A percentile compares a stretch with the other conserved stretches of the same genome.
phyloP scores from a whole-genome alignment of 208 protist species.

The Trypanosoma mega region DNA sequence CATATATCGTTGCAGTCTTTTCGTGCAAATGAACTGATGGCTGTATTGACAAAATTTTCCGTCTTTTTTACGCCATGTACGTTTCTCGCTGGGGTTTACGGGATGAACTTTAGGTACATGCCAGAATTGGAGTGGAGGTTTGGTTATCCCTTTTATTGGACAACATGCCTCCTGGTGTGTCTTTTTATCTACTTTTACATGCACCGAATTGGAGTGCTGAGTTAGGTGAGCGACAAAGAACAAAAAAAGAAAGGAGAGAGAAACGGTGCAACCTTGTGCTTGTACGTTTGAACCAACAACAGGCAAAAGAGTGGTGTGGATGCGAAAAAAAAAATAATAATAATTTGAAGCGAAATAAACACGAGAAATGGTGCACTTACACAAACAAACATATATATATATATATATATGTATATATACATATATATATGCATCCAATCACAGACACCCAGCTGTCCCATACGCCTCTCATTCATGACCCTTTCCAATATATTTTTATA shows the following conservation, averaged over 20 bases:
- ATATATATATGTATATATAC: conserved; percentile 5
- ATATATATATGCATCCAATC: conserved; percentile 4
- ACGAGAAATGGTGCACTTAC: too few species aligned
- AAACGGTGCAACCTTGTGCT: not conserved
- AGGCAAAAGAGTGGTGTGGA: not conserved
- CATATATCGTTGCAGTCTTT: conserved; percentile 83
- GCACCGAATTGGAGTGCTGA: conserved; percentile 22
- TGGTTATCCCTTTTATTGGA: conserved; percentile 74
- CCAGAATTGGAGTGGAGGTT: conserved; percentile 73
- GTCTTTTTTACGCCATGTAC: conserved; percentile 86
- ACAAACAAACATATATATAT: not conserved
- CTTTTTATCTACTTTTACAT: conserved; percentile 66
- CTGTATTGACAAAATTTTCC: conserved; percentile 82
- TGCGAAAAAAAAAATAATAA: not conserved
- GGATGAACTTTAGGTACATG: conserved; percentile 89
- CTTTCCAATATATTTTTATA: too few species aligned
- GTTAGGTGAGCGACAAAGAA: not conserved
- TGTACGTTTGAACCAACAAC: not conserved
- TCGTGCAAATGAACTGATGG: conserved; percentile 88
- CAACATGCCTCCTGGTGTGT: conserved; percentile 49
- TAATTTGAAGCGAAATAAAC: too few species aligned
- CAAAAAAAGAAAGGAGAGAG: not conserved
- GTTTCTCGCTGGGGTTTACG: conserved; percentile 87
- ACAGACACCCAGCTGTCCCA: too few species aligned
- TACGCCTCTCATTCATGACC: conserved; percentile 1